Evolutionary conservation across 2,329 filamentous ascomycete species (phyloP), one percentile per base, ranked within the genome.

Genomic region (Aspergillus sp.): DNA sequence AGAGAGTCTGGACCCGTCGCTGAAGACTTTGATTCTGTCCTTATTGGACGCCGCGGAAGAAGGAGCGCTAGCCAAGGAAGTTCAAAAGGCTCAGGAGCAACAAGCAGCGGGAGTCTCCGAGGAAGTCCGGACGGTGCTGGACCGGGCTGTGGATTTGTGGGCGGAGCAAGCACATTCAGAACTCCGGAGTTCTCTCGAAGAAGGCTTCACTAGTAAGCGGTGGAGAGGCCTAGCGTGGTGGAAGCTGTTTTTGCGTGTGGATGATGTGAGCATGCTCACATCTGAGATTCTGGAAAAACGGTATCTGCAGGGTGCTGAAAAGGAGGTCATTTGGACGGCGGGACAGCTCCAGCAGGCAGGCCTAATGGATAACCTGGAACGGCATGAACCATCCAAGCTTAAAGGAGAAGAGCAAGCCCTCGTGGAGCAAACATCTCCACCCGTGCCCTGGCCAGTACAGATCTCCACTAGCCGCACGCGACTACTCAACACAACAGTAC

Each of bases 231-330:
- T 95, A 3, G 79, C 83, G 13, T 97, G 91, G 90, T 96, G 89
- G 86, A 95, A 95, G 65, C 78, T 97, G 0, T 90, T 95, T 63
- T 95, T 90, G 90, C 83, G 89, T 17, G 90, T 93, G 20, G 91
- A 97, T 62, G 91, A 96, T 60, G 88, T 96, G 9, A 82, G 83
- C 2, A 86, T 91, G 78, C 83, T 95, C 47, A 84, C 86, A 2
- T 81, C 83, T 1, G 86, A 93, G 57, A 85, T 96, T 51, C 74
- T 96, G 3, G 79, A 81, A 50, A 83, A 84, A 53, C 77, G 80
- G 5, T 97, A 94, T 73, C 77, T 98, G 3, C 80, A 83, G 0
- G 79, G 79, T 3, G 85, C 90, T 0, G 90, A 96, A 66, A 84
- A 84, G 57, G 84, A 83, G 47, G 79, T 89, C n/a, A 84, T 95